Evolutionary conservation across 306 rosid species (phyloP), one percentile per base, ranked within the genome.

Genomic region (Vigna hirtella): DNA sequence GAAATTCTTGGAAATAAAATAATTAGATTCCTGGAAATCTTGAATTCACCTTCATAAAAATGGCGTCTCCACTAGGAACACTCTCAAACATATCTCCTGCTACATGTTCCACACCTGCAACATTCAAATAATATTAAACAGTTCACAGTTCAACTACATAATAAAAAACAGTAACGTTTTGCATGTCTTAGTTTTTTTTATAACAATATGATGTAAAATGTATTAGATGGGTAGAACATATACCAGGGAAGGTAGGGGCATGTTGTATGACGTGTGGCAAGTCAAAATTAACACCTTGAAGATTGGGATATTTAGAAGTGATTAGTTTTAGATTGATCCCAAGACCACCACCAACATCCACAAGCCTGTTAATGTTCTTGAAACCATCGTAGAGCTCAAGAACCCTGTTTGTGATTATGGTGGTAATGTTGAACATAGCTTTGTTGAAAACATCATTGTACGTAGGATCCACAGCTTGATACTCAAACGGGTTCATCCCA

Each of bases 281-380:
- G 30, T 84, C 87, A 70, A 84, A 84, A 18, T 84, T 84, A 51
- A 79, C 38, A 6, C 76, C 87, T 15, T 86, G 61, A 9, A 91
- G 17, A 32, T 83, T 74, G 16, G 85, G 88, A 76, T 88, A 85
- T 71, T 74, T 86, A 13, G 95, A 84, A 22, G 84, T 84, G 72
- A 90, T 84, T 7, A 84, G n/a, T 0, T 64, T 75, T 36, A 92
- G 89, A 15, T 86, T 83, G 9, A 72, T 77, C 9, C 94, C 96
- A 12, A 87, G 55, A 14, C 92, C 87, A 73, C 91, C 93, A 16
- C 93, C 93, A 78, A 91, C 90, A 80, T 91, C 94, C 11, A 89
- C 91, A 0, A 89, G 24, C 53, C 26, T 84, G 6, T 77, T 64
- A 7, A 88, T 45, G 17, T 77, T 14, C 18, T 74, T 77, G 75